Conservation (phyloP, 768 basidiomycete species). For the Baorangia bicolor region DNA sequence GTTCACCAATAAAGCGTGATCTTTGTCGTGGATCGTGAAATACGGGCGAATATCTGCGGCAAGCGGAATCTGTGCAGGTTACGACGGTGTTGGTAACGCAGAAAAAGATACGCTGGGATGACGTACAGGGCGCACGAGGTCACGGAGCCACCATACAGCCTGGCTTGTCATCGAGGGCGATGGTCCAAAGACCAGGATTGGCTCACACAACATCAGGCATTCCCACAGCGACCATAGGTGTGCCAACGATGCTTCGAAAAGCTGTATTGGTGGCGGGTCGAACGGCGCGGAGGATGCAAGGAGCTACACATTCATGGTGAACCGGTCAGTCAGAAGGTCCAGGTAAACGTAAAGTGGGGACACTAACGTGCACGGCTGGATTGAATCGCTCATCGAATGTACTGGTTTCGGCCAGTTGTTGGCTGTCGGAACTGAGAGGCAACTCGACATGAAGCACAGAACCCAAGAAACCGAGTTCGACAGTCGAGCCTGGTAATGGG, state of each 20-base stretch:
- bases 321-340: background rate
- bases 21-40: conserved; percentile 95
- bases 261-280: conserved; percentile 52
- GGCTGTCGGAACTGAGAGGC: conserved; percentile 65
- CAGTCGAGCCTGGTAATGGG: conserved; percentile 58
- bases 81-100: background rate
- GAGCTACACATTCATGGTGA: conserved; percentile 45
- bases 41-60: conserved; percentile 89
- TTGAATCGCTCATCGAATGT: conserved; percentile 53
- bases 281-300: conserved; percentile 64
- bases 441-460: conserved; percentile 70
- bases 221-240: conserved; percentile 92
- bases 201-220: conserved; percentile 87
- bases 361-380: conserved; percentile 48
- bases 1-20: conserved; percentile 73
- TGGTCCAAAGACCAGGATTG: conserved; percentile 78
- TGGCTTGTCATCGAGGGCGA: conserved; percentile 83
- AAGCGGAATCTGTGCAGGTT: conserved; percentile 63
- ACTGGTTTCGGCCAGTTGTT: conserved; percentile 62
- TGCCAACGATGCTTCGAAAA: conserved; percentile 63
- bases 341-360: no score
- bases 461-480: conserved; percentile 85
- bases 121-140: conserved; percentile 79
- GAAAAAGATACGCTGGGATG: background rate
- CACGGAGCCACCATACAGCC: conserved; percentile 89